Evolutionary conservation across 225 moss, liverwort and hornwort species (phyloP).

Genomic region (Antitrichia curtipendula): DNA sequence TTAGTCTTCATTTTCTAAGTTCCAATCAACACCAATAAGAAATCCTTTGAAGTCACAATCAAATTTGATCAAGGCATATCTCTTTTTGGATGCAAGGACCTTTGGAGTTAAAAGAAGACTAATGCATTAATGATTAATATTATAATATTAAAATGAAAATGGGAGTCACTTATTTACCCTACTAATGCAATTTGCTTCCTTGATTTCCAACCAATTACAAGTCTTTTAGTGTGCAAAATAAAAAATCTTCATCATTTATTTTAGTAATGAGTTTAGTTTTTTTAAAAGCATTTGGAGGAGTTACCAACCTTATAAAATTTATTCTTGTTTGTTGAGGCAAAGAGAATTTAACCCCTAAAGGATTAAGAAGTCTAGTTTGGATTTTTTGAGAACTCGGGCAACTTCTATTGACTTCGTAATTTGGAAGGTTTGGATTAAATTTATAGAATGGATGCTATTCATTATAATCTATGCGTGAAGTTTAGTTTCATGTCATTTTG

Average conservation of each 20-base stretch:
- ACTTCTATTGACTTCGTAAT: no score
- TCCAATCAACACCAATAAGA: not conserved
- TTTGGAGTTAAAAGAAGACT: rapidly evolving
- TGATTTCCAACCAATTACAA: not conserved
- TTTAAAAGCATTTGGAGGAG: rapidly evolving
- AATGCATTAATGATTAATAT: no score
- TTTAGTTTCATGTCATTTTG: no score
- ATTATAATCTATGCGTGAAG: no score
- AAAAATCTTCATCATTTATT: not conserved
- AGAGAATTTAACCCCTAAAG: not conserved
- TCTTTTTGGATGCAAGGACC: rapidly evolving
- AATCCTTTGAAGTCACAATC: not conserved
- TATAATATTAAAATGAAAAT: rapidly evolving
- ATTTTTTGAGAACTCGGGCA: no score
- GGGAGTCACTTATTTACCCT: not conserved
- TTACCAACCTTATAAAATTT: not conserved
- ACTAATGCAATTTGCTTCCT: not conserved
- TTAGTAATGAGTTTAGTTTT: rapidly evolving
- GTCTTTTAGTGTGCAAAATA: not conserved
- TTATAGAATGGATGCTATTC: no score
- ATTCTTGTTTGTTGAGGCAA: not conserved
- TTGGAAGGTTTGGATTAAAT: no score
- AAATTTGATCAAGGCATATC: not conserved
- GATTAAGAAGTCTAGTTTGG: no score
- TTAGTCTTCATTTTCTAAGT: not conserved